Evolutionary conservation across 495 filamentous ascomycete species (phyloP), one percentile per base, ranked within the genome.

Genomic region (Chaetomium tenue): DNA sequence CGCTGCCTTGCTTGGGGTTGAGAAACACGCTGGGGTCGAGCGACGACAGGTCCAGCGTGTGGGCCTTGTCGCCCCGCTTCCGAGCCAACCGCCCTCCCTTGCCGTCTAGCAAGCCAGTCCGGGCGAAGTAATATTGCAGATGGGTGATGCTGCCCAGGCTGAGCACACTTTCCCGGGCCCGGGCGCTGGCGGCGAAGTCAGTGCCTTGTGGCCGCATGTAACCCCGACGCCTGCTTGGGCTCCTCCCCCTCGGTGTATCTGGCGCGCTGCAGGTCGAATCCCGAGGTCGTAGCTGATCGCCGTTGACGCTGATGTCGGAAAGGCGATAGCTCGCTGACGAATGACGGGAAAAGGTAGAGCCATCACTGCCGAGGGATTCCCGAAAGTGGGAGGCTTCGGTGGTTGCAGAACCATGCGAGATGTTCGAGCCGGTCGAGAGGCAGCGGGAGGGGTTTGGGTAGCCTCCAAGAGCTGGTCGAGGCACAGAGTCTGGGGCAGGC

Each of bases 51-150:
- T 86, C 82, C 25, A 84, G 70, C 11, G 79, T 82, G 12, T 78
- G 71, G 13, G 67, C 69, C 67, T 82, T 85, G 63, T 81, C 83
- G 68, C 88, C 88, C 61, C 84, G 80, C 63, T 83, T 87, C 69
- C 90, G 89, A 9, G 88, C 86, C 59, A 93, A 77, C 63, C 92
- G 90, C 55, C 88, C 94, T 20, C 92, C 93, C 74, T 97, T 97
- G 42, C 93, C 92, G 70, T 98, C 94, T 54, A 98, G 75, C 58
- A 98, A 75, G 3, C 94, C 94, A 4, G 94, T 98, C 57, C 95
- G 83, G 44, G 94, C 93, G 74, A 98, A 98, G 74, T 98, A 98
- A 75, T 98, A 97, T 71, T 98, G 94, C 68, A 98, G 78, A 78
- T 98, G 94, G 53, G 93, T 91, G 69, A 98, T 98, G 72, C 92